phyloP scores from a whole-genome alignment of 1,139 yeast species.

The Scheffersomyces titani region DNA sequence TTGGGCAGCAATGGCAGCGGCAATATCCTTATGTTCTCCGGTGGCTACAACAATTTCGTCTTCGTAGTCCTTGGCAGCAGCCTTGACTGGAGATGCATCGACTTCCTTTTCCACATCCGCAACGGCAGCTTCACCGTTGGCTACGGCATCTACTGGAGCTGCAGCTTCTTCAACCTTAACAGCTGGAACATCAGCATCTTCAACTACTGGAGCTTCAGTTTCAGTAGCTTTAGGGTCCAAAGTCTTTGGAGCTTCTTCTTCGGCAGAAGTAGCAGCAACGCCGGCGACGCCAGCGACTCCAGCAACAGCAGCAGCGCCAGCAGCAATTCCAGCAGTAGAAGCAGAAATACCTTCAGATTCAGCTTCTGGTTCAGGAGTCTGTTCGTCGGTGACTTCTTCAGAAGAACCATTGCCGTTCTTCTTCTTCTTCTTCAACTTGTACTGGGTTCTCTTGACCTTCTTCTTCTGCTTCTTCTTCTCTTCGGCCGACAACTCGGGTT shows the following conservation, averaged over 20 bases:
- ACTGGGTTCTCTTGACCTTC: constrained; percentile 49
- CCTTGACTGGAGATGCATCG: constrained; percentile 18
- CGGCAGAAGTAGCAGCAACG: constrained; percentile 11
- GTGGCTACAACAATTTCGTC: constrained; percentile 45
- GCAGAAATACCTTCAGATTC: constrained; percentile 3
- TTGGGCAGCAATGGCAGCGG: constrained; percentile 38
- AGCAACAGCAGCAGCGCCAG: constrained; percentile 9
- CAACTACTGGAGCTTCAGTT: constrained; percentile 1
- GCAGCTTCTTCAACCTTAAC: constrained; percentile 4
- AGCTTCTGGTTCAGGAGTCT: constrained; percentile 21
- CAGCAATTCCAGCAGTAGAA: constrained; percentile 8
- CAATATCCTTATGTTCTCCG: constrained; percentile 30
- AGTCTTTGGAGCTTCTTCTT: constrained; percentile 18
- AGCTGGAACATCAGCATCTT: constrained; percentile 3
- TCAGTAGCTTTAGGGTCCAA: constrained; percentile 29
- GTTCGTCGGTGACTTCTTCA: constrained; percentile 12
- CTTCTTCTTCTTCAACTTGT: constrained; percentile 47
- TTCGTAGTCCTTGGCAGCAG: constrained; percentile 10
- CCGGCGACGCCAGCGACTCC: constrained; percentile 11
- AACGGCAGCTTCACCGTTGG: constrained; percentile 6
- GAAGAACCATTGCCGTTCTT: constrained; percentile 33
- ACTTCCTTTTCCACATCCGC: constrained; percentile 20
- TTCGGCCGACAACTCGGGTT: constrained; percentile 32
- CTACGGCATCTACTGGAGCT: constrained; percentile 5
- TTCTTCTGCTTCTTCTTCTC: constrained; percentile 49